phyloP scores from a whole-genome alignment of 1,284 basidiomycete genomes.

The Rhodotorula sp. region DNA sequence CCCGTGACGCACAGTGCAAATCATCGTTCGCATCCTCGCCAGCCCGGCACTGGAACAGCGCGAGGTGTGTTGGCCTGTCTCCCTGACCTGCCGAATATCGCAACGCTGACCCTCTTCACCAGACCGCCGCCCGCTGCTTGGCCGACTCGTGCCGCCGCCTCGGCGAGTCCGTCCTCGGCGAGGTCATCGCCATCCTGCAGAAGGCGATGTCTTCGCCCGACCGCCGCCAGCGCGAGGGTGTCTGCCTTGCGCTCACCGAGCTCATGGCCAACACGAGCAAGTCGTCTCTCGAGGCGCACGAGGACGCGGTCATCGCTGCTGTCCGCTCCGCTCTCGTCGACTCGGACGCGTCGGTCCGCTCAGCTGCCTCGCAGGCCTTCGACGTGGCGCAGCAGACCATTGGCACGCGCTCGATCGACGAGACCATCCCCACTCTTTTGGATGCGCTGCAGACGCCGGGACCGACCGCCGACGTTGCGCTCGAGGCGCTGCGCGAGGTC shows the following conservation, averaged over 20 bases:
- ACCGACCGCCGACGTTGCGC: constrained; percentile 88
- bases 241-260: constrained; percentile 83
- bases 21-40: constrained; percentile 72
- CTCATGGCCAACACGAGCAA: constrained; percentile 87
- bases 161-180: constrained; percentile 86
- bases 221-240: constrained; percentile 77
- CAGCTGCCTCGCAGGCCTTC: constrained; percentile 91
- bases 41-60: constrained; percentile 80
- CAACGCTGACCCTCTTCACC: too few species aligned
- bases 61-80: constrained; percentile 55
- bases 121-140: constrained; percentile 80
- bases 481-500: constrained; percentile 77
- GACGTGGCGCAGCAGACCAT: constrained; percentile 88
- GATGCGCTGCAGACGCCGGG: constrained; percentile 90
- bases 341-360: constrained; percentile 78
- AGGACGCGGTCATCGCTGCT: constrained; percentile 83
- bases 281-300: constrained; percentile 82
- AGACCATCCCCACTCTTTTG: constrained; percentile 92
- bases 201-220: constrained; percentile 62
- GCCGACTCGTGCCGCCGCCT: constrained; percentile 93
- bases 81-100: too few species aligned
- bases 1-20: constrained; percentile 35
- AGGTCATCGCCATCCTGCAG: constrained; percentile 54
- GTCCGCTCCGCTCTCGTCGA: constrained; percentile 85
- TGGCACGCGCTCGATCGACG: constrained; percentile 88